These are phyloP conservation scores for Lodderomyces metapsilosis DNA, from an alignment of 1,139 yeast genomes.

Conservation along the genomic window DNA sequence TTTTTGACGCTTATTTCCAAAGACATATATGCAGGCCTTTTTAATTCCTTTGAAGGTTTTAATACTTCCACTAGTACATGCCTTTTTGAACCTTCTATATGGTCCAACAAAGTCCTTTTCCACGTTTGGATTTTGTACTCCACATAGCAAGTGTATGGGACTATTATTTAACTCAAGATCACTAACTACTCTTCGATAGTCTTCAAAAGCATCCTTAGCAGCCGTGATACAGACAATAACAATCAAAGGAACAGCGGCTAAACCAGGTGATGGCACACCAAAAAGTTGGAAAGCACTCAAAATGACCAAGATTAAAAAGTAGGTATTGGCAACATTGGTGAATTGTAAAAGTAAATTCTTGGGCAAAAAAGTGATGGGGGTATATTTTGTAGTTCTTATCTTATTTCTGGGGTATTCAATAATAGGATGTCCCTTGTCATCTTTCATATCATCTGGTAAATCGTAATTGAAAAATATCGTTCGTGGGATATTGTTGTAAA, in stretches of 20 bases:
- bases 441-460: slow-evolving; percentile 30
- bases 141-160: slow-evolving; percentile 71
- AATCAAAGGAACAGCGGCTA: slow-evolving; percentile 90
- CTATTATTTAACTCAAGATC: slow-evolving; percentile 89
- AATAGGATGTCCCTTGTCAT: slow-evolving; percentile 55
- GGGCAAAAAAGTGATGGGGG: slow-evolving; percentile 85
- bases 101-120: slow-evolving; percentile 58
- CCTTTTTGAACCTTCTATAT: slow-evolving; percentile 67
- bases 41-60: slow-evolving; percentile 20
- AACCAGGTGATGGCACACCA: slow-evolving; percentile 87
- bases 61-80: slow-evolving; percentile 26
- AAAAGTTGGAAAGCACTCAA: slow-evolving; percentile 86
- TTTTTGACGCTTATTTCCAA: slow-evolving; percentile 30
- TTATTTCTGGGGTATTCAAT: slow-evolving; percentile 75
- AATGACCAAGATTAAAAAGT: slow-evolving; percentile 78
- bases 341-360: slow-evolving; percentile 80
- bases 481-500: slow-evolving; percentile 37
- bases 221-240: slow-evolving; percentile 90
- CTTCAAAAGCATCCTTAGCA: slow-evolving; percentile 90
- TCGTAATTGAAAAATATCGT: slow-evolving; percentile 38
- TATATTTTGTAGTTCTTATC: slow-evolving; percentile 93
- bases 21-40: slow-evolving; percentile 23
- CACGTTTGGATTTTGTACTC: slow-evolving; percentile 76
- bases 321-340: slow-evolving; percentile 84
- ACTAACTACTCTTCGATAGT: slow-evolving; percentile 75